Evolutionary conservation across 805 yeast species (phyloP).

Genomic region (Priceomyces fermenticarens): DNA sequence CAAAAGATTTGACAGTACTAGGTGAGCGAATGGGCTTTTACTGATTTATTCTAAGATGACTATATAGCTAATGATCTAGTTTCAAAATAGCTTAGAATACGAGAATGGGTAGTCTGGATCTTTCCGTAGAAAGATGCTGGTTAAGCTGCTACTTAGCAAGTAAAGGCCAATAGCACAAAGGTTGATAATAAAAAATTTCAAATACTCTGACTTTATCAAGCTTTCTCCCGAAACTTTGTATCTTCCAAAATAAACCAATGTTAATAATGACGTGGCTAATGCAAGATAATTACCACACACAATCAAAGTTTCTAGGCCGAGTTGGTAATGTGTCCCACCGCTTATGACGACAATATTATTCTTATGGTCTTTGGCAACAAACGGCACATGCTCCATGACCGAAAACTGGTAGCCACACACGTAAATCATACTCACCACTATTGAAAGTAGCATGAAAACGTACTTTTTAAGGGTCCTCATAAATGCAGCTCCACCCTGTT

Average conservation of each 20-base stretch:
- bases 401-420: constrained; percentile 67
- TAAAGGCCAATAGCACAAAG: constrained; percentile 21
- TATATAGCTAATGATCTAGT: neutral
- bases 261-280: constrained; percentile 40
- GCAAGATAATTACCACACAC: constrained; percentile 49
- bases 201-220: constrained; percentile 15
- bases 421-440: constrained; percentile 42
- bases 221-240: constrained; percentile 21
- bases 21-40: neutral
- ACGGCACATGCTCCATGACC: constrained; percentile 57
- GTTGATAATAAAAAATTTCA: constrained; percentile 16
- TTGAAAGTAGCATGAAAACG: constrained; percentile 24
- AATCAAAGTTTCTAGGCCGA: constrained; percentile 63
- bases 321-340: constrained; percentile 66
- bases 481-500: constrained; percentile 34
- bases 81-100: constrained; percentile 26
- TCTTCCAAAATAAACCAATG: constrained; percentile 36
- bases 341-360: constrained; percentile 55
- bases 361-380: constrained; percentile 51
- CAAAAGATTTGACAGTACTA: neutral
- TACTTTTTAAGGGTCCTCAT: constrained; percentile 18
- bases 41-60: neutral
- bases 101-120: constrained; percentile 49
- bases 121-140: constrained; percentile 44
- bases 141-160: constrained; percentile 43